These are phyloP conservation scores for Exophiala viscosa DNA, from an alignment of 2,329 filamentous ascomycete species.

Conservation along the genomic window DNA sequence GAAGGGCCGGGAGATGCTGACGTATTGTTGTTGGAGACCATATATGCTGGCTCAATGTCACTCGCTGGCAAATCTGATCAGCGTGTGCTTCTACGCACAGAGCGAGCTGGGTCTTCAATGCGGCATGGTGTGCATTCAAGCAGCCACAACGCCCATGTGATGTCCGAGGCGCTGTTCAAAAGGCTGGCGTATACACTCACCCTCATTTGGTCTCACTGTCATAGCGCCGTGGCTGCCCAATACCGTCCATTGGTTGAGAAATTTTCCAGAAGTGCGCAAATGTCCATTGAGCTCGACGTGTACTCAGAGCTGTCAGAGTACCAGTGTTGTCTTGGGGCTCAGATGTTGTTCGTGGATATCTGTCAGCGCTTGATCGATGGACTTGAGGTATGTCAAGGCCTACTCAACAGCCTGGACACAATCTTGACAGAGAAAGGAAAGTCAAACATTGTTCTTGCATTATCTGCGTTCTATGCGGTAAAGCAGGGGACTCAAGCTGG, in stretches of 20 bases:
- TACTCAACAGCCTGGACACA: conserved; percentile 6
- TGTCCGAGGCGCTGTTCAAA: background rate
- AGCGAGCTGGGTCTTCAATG: too few relatives aligned
- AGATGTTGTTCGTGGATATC: conserved; percentile 11
- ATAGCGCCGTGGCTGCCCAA: background rate
- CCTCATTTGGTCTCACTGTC: background rate
- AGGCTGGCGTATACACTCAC: conserved; percentile 2
- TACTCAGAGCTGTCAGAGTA: background rate
- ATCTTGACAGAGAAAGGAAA: conserved; percentile 1
- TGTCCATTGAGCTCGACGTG: conserved; percentile 6
- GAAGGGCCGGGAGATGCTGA: too few relatives aligned
- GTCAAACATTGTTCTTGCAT: background rate
- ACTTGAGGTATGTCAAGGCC: background rate
- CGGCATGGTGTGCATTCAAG: background rate
- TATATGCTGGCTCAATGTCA: background rate
- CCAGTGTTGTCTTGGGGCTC: conserved; percentile 6
- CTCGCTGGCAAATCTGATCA: background rate
- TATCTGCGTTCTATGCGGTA: background rate
- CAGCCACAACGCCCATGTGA: background rate
- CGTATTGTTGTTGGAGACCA: background rate
- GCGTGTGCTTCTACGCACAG: background rate
- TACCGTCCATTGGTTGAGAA: background rate
- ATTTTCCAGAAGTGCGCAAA: conserved; percentile 7
- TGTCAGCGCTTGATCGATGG: background rate
- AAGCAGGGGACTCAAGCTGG: background rate